Base-by-base conservation (phyloP, 2,329 filamentous ascomycete genomes). In the Trematosphaeria pertusa region DNA sequence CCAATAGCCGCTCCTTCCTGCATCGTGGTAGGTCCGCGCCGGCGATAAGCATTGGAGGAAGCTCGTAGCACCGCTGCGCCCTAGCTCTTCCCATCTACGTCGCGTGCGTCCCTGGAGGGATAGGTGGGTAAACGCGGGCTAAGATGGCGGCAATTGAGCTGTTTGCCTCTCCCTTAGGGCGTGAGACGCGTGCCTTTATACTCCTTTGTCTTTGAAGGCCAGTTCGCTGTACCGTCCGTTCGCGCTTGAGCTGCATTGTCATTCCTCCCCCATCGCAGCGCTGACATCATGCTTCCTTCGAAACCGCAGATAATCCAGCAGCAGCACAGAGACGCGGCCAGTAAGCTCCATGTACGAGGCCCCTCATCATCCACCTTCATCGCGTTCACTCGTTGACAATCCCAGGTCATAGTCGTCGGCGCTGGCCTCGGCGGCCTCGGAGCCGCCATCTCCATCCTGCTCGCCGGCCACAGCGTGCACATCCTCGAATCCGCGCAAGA, bases 391-490 rank as follows among this genome's bases (percentile, higher is more conserved):
- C 11, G 37, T 14, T 50, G 17, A 52, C n/a, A 32, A 19, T 1
- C 9, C 3, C 14, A 69, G 66, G 56, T 82, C 19, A 72, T 82
- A 17, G 68, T 84, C 19, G 75, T 82, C 15, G 81, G 81, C n/a
- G 81, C 80, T 8, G 81, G 81, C 5, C 71, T 84, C 15, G 79
- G 79, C 18, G 81, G 81, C 4, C 70, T 84, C 7, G 78, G 73
- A 9, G 75, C 78, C 17, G 76, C 75, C n/a, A 79, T 81, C 46
- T 65, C 73, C 3, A 71, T 76, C 31, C 66, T 74, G 1, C 67
- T 79, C 7, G 73, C 72, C 18, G 76, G 78, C 17, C 78, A 81
- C 58, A 62, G 64, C 17, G 78, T 81, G 5, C 73, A 69, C 0
- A 70, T 81, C 15, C 74, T 81, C 37, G 79, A 82, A 58, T 63